Evolutionary conservation across 2,329 filamentous ascomycete species (phyloP).

Genomic region (Hypoxylon sp.): DNA sequence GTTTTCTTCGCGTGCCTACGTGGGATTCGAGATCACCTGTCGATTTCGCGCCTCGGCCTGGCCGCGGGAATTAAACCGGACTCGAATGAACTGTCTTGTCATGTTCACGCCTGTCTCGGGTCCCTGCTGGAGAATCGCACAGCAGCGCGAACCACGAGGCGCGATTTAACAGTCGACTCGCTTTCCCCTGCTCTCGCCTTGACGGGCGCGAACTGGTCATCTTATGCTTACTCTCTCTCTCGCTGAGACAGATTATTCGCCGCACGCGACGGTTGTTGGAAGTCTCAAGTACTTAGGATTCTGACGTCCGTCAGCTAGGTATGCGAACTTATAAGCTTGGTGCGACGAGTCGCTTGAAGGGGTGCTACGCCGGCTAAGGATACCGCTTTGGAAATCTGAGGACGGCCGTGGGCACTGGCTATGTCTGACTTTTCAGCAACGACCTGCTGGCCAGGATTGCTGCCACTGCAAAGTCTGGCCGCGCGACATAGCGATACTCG

Average conservation of each 20-base stretch:
- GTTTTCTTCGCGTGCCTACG: not conserved
- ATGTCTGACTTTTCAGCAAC: not conserved
- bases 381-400: not conserved
- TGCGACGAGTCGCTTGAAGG: not conserved
- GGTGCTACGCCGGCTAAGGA: not conserved
- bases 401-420: not conserved
- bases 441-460: not conserved
- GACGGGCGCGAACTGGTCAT: not conserved
- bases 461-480: not conserved
- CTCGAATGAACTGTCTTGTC: constrained; percentile 8
- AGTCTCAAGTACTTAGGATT: not conserved
- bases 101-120: constrained; percentile 27
- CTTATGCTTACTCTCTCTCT: constrained; percentile 3
- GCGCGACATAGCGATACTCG: not conserved
- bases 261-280: not conserved
- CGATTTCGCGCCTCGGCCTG: constrained; percentile 15
- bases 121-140: constrained; percentile 20
- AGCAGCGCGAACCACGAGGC: constrained; percentile 8
- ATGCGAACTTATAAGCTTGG: not conserved
- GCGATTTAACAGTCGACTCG: constrained; percentile 1
- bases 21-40: constrained; percentile 1
- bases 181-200: not conserved
- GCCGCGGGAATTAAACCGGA: constrained; percentile 7
- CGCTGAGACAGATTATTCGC: not conserved
- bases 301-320: not conserved